Percentiles rank a stretch among this genome's conserved stretches.
These are phyloP conservation scores for Boechera retrofracta DNA, from an alignment of 345 rosid genomes.

Conservation along the genomic window DNA sequence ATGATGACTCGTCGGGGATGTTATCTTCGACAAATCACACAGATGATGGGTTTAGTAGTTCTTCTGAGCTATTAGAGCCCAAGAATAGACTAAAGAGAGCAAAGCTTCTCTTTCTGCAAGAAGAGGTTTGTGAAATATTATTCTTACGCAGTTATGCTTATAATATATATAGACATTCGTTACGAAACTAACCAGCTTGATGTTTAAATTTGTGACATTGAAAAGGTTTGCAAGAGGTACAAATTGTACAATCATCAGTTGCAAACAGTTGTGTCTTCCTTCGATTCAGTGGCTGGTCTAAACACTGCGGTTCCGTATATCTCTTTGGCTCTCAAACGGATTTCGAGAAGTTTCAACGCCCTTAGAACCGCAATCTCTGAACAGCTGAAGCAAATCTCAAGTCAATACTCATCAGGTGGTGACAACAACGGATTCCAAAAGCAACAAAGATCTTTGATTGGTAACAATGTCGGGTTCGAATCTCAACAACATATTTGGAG, in stretches of 20 bases:
- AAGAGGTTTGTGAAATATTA: constrained; percentile 7
- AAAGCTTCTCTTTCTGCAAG: neutral
- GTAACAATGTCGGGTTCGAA: neutral
- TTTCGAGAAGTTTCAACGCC: neutral
- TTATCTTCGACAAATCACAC: neutral
- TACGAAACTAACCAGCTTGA: neutral
- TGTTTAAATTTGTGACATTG: neutral
- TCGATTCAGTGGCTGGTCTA: constrained; percentile 7
- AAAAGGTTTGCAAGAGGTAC: constrained; percentile 1
- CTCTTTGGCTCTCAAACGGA: neutral
- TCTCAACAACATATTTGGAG: neutral
- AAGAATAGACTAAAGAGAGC: constrained; percentile 9
- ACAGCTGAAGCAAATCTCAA: neutral
- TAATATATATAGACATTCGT: neutral
- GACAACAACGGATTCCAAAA: neutral
- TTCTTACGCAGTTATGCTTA: neutral
- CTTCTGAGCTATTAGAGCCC: neutral
- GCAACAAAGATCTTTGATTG: constrained; percentile 7
- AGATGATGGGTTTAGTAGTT: neutral
- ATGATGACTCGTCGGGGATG: neutral
- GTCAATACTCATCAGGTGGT: neutral
- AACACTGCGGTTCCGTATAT: neutral
- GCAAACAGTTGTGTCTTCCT: constrained; percentile 12
- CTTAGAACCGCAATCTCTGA: neutral
- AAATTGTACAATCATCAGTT: constrained; percentile 15